Base-by-base conservation (phyloP, 106 monocot genomes). In the Triglochin maritima region DNA sequence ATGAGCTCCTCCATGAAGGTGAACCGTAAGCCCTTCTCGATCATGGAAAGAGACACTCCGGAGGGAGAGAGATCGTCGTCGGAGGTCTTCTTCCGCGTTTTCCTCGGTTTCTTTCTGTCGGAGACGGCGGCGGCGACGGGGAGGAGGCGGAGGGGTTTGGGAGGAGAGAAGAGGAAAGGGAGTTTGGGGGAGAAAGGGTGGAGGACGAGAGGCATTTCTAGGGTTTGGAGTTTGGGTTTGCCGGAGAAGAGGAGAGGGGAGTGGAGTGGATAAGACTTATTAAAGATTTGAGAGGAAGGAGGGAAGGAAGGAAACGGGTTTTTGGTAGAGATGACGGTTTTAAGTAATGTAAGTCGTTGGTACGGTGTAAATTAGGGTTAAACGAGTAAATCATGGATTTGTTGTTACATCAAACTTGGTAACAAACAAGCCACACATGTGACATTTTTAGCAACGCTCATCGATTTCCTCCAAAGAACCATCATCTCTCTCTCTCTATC, bases 1-100 rank as follows among this genome's bases (percentile, higher is more conserved):
- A 89, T 89, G 15, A 94, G 80, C 79, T 94, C 87, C 75, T 96
- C 90, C 83, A 90, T 90, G 78, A 95, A 90, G 29, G 81, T 72
- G 56, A 83, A 74, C 60, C 95, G 67, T 44, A 95, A 72, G 44
- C 76, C 76, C 63, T 76, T 77, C 82, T 96, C 96, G 41, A 77
- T 59, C 5, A 85, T 50, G 15, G 85, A 84, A 47, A 73, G 10
- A 12, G 69, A 43, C n/a, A 50, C 46, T 3, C 12, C 44, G 2
- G 60, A 55, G 4, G 52, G 55, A 51, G 64, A 59, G 16, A 67
- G 59, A 29, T 48, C 16, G 50, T 74, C 77, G 13, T 79, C 81
- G 0, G 68, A 65, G 52, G 56, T 59, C 57, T 67, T 11, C 74
- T 71, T 71, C 73, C 76, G 77, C 60, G 62, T 77, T 71, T 59